Evolutionary conservation across 2,329 filamentous ascomycete species (phyloP), one percentile per base, ranked within the genome.

Genomic region (Diplodia intermedia): DNA sequence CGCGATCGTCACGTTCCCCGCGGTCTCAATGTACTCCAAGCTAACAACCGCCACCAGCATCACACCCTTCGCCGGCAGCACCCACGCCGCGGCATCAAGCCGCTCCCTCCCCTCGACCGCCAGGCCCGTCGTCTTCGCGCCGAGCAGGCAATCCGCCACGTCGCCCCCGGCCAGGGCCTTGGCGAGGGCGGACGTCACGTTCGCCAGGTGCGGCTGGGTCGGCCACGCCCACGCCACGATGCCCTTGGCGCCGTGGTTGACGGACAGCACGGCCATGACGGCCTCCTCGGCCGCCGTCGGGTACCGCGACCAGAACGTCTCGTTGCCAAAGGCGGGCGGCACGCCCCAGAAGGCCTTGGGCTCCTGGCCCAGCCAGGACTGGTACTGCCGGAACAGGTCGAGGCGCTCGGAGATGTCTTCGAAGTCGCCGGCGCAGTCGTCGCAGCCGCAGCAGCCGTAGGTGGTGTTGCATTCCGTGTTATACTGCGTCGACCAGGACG

Each of bases 401-500:
- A 85, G 72, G 1, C 83, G 80, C 8, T 73, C 74, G 0, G 79
- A 75, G 31, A 89, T 83, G 72, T 90, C 87, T 23, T 81, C 78
- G 20, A 88, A 79, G 66, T 74, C 75, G 63, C 85, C 86, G 2
- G 75, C 71, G 74, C 88, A 90, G 75, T 86, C 84, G 73, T 90
- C 88, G 75, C 88, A 90, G 9, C 87, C 88, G 76, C 87, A 89
- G 77, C 86, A 85, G 70, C 87, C 87, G 65, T 88, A 85, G 0
- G 87, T 89, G 3, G 77, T 69, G 75, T 89, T 89, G 74, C 85
- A 88, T 0, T 77, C 75, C 0, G 87, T 89, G 68, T 82, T 80
- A 81, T 86, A 89, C 4, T 77, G 76, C 52, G 83, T 83, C 9
- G 82, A 86, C 71, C 79, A 86, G 2, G 80, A 84, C 4, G 82